Percentiles rank a stretch among this genome's conserved stretches.
phyloP scores from a whole-genome alignment of 805 yeast genomes.

The Danielia oregonensis region DNA sequence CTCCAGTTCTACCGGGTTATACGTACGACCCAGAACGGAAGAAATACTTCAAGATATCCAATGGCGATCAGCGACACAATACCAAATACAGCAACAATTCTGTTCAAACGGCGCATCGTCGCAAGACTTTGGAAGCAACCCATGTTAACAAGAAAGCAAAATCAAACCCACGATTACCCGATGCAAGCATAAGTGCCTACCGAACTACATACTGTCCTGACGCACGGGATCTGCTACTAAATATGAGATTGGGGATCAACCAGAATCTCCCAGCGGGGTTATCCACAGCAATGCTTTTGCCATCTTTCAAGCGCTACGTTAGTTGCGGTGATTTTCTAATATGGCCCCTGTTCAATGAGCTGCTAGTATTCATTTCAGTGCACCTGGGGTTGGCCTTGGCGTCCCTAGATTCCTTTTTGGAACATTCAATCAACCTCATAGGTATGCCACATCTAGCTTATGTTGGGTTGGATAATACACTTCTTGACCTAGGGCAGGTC shows the following conservation, averaged over 20 bases:
- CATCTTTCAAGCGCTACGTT: slow-evolving; percentile 1
- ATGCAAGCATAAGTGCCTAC: background rate
- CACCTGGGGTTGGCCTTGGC: no score
- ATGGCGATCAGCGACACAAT: slow-evolving; percentile 23
- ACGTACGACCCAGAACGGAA: slow-evolving; percentile 25
- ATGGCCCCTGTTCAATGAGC: slow-evolving; percentile 1
- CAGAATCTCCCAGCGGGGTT: background rate
- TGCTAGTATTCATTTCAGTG: background rate
- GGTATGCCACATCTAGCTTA: no score
- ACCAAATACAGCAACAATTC: slow-evolving; percentile 27
- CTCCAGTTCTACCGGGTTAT: slow-evolving; percentile 30
- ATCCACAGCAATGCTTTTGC: background rate
- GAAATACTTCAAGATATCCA: slow-evolving; percentile 30
- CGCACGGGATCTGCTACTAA: no score
- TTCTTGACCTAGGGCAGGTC: no score
- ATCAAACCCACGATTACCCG: background rate
- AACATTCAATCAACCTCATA: no score
- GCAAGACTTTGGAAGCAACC: slow-evolving; percentile 1
- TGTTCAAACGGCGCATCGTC: slow-evolving; percentile 22
- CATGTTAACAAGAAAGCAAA: background rate
- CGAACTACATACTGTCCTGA: no score
- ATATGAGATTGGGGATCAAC: no score
- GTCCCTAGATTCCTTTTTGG: no score
- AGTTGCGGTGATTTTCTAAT: background rate
- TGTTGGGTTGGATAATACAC: no score